Conservation (phyloP, 2,329 filamentous ascomycete genomes). For the Claviceps spartinae region DNA sequence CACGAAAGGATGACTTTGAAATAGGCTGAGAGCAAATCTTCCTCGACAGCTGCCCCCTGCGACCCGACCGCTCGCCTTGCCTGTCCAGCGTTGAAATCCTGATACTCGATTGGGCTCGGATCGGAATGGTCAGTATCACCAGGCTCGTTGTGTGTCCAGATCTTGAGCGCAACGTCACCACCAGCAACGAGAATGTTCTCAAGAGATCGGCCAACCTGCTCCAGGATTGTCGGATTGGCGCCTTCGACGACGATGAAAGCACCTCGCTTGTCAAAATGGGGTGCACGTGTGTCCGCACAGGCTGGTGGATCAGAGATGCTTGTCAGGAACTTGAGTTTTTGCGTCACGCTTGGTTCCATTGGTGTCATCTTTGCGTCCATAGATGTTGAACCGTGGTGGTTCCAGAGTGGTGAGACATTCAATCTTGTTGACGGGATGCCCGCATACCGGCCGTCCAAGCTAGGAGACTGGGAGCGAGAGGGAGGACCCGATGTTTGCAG, state of each 20-base stretch:
- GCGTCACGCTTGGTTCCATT: slow-evolving; percentile 49
- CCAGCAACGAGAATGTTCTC: slow-evolving; percentile 43
- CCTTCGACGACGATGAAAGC: slow-evolving; percentile 77
- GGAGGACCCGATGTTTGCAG: slow-evolving; percentile 31
- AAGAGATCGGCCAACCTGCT: slow-evolving; percentile 49
- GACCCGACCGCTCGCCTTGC: background rate
- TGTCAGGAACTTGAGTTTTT: slow-evolving; percentile 64
- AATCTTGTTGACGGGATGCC: slow-evolving; percentile 16
- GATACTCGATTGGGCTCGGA: slow-evolving; percentile 1
- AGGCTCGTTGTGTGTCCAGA: slow-evolving; percentile 26
- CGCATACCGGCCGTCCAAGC: slow-evolving; percentile 15
- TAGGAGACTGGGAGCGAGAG: slow-evolving; percentile 14
- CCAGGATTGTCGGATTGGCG: slow-evolving; percentile 36
- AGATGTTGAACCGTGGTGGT: background rate
- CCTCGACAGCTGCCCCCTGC: slow-evolving; percentile 10
- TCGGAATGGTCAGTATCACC: background rate
- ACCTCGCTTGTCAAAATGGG: slow-evolving; percentile 43
- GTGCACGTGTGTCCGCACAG: slow-evolving; percentile 19
- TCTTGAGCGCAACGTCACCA: slow-evolving; percentile 27
- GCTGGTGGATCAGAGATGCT: slow-evolving; percentile 60
- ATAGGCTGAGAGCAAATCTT: slow-evolving; percentile 42
- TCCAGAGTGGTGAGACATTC: slow-evolving; percentile 7
- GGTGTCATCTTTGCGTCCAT: slow-evolving; percentile 20
- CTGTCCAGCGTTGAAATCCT: background rate
- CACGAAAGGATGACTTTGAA: slow-evolving; percentile 50